Evolutionary conservation across 441 rosid species (phyloP).

Genomic region (Populus trichocarpa): DNA sequence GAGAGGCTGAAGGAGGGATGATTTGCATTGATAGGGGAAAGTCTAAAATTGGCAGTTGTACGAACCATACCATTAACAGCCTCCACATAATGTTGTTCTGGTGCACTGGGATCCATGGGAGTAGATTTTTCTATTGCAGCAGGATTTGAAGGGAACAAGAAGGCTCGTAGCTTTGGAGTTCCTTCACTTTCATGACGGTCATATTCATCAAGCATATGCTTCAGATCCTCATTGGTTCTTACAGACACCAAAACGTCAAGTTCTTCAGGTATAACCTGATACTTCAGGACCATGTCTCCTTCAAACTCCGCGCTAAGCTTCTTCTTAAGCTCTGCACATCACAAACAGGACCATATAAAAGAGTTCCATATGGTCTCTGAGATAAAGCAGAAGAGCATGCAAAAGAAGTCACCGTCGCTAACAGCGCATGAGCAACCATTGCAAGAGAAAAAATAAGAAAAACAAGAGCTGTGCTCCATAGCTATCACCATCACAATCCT

Average conservation of each 20-base stretch:
- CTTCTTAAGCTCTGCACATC: constrained; percentile 58
- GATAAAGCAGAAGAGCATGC: no score
- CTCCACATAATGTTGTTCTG: constrained; percentile 56
- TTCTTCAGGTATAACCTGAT: constrained; percentile 66
- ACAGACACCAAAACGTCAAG: constrained; percentile 75
- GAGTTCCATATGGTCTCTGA: no score
- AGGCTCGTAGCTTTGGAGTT: constrained; percentile 52
- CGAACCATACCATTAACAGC: constrained; percentile 56
- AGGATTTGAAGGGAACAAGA: constrained; percentile 55
- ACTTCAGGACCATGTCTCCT: constrained; percentile 55
- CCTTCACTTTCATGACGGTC: constrained; percentile 50
- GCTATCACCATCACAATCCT: no score
- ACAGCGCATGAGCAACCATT: no score
- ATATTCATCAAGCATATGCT: constrained; percentile 74
- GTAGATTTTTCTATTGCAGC: constrained; percentile 29
- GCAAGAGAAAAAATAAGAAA: no score
- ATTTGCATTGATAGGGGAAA: constrained; percentile 26
- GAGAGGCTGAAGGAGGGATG: constrained; percentile 46
- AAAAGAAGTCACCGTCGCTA: background rate
- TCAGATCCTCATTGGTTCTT: constrained; percentile 67
- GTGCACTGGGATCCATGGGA: constrained; percentile 29
- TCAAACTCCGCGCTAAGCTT: constrained; percentile 51
- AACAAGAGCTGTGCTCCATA: no score
- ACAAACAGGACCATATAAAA: background rate
- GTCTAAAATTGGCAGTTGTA: constrained; percentile 16